Base-by-base conservation (phyloP, 306 rosid genomes). In the Casuarina cunninghamiana region DNA sequence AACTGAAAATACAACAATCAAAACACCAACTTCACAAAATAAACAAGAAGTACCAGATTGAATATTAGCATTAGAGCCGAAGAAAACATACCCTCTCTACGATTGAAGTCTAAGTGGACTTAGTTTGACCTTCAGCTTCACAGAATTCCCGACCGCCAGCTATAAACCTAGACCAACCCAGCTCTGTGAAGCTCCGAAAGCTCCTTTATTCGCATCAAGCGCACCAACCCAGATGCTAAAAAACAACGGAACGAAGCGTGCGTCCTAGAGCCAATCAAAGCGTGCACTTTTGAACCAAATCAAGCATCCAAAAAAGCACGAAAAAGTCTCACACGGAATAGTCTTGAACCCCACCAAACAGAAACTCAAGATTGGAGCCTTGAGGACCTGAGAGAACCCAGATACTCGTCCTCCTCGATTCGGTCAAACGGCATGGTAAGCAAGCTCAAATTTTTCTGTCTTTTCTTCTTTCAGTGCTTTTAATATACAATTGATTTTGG, bases 71-170 rank as follows among this genome's bases (percentile, higher is more conserved):
- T 77, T 75, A 66, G 75, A 82, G 75, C 63, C 57, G 65, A 54
- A 68, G 65, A 81, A 72, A 85, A 46, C 79, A 81, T 82, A 84
- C 86, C 90, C 85, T 66, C 53, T 81, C 19, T 41, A 53, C 69
- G 71, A 90, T 86, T 84, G 83, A 78, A 80, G 74, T 69, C 81
- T 76, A 87, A 79, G 90, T 81, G 87, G 88, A 86, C 88, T 84
- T 79, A 77, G 45, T 75, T 58, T 75, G 68, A 77, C 67, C 69
- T 72, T 65, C 26, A 49, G 80, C 82, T 70, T 81, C 81, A 66
- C 75, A 74, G 51, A 90, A 80, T 82, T 87, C 50, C 68, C 15
- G 84, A 75, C 53, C 84, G 76, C 71, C 39, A 79, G 72, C 66
- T 79, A 77, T 57, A 74, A 87, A 77, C 80, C 45, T 78, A 76